Conservation (phyloP, 2,329 filamentous ascomycete genomes). For the Hymenoscyphus infarciens region DNA sequence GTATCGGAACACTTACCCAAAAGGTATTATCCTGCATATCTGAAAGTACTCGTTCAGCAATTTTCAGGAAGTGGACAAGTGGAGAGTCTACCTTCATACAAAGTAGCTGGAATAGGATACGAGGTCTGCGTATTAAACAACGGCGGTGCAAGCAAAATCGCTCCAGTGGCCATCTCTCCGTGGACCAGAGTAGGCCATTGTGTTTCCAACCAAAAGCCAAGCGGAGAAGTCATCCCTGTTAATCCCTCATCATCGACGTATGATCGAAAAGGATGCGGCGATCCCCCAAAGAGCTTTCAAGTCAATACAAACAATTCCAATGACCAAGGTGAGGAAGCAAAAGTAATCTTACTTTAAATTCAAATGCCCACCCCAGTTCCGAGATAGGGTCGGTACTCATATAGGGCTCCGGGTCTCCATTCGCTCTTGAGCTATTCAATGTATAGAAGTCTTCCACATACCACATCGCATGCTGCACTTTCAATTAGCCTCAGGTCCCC, state of each 20-base stretch:
- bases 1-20: not conserved
- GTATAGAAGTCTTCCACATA: not conserved
- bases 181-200: not conserved
- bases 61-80: not conserved
- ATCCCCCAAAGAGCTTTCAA: slow-evolving; percentile 11
- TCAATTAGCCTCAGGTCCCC: not conserved
- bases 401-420: slow-evolving; percentile 7
- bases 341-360: slow-evolving; percentile 17
- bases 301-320: not conserved
- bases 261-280: not conserved
- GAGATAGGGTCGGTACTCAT: slow-evolving; percentile 18
- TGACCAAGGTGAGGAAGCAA: not conserved
- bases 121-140: not conserved
- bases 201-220: not conserved
- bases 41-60: not conserved
- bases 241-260: not conserved
- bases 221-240: not conserved
- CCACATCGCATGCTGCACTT: slow-evolving; percentile 7
- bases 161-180: not conserved
- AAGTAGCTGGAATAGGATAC: slow-evolving; percentile 10
- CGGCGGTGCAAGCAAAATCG: not conserved
- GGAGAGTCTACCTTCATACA: slow-evolving; percentile 16
- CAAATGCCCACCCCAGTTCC: slow-evolving; percentile 22
- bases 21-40: not conserved
- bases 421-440: too few relatives aligned